Percentiles rank a stretch among this genome's conserved stretches.
phyloP scores from a whole-genome alignment of 73 alveolate genomes.

The Paramecium tetraurelia region DNA sequence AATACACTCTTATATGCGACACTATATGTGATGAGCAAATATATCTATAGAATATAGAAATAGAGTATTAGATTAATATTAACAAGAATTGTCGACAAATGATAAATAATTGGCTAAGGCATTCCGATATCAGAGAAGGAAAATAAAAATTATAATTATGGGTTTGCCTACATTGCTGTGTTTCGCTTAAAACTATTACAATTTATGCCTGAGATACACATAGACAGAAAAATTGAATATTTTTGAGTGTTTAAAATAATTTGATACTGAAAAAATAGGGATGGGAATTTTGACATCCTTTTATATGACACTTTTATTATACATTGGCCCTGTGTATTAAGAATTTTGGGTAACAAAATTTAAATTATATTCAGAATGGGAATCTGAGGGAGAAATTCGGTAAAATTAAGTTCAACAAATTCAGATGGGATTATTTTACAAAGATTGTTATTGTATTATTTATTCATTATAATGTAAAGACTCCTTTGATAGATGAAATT shows the following conservation, averaged over 20 bases:
- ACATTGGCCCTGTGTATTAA: conserved; percentile 24
- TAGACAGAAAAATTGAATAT: neutral
- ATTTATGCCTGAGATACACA: neutral
- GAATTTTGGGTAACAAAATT: neutral
- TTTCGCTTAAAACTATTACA: neutral
- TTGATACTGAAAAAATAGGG: neutral
- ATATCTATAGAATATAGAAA: conserved; percentile 11
- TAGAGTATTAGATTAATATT: neutral
- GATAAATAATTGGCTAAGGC: neutral
- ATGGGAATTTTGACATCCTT: conserved; percentile 19
- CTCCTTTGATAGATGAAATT: conserved; percentile 44
- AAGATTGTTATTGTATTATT: conserved; percentile 30
- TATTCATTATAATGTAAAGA: neutral
- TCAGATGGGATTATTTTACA: conserved; percentile 46
- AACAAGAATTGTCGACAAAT: neutral
- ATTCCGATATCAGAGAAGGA: neutral
- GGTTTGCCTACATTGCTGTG: conserved; percentile 6
- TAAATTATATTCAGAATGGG: neutral
- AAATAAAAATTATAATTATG: conserved; percentile 3
- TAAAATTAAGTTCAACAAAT: conserved; percentile 17
- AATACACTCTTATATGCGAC: conserved; percentile 22
- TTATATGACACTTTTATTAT: neutral
- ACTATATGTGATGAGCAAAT: neutral
- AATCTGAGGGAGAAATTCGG: neutral
- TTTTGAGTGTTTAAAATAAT: neutral